Evolutionary conservation across 2,329 filamentous ascomycete genomes (phyloP), one percentile per base, ranked within the genome.

Genomic region (Aspergillus aculeatinus): DNA sequence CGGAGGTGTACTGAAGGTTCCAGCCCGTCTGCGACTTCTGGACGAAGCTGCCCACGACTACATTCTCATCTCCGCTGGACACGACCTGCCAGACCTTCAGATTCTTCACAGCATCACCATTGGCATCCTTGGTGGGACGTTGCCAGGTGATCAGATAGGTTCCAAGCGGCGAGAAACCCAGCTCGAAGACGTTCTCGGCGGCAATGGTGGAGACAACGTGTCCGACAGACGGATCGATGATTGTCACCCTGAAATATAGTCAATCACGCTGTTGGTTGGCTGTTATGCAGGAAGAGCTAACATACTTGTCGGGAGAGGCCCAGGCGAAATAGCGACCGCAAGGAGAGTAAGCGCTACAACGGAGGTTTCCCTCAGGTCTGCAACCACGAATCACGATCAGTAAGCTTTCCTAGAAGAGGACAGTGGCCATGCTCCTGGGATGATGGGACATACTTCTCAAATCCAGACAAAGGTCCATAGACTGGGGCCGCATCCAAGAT

Each of bases 71-170:
- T 44, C 68, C 72, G 61, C 67, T 62, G 51, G 94, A 90, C 58
- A 91, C 80, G 39, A 91, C 92, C 74, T 88, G 87, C 95, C 95
- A 99, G 69, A 99, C 89, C 83, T 97, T 98, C 66, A 99, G 82
- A 76, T 99, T 99, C 85, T 96, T 97, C 68, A 87, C 89, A 50
- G 95, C 92, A 77, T 97, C 92, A 59, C 95, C 95, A 62, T 90
- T 89, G 72, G 94, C 94, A 72, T 98, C 94, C 81, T 98, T 98
- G 67, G 86, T 84, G 9, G 92, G 90, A 39, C 95, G 88, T 81
- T 99, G 94, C 92, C 93, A 98, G 57, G 95, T 98, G 74, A 96
- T 96, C 74, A 98, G 82, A 78, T 91, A 99, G 60, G 91, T 95
- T 63, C 95, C 95, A 58, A 88, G 83, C 5, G 94, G 95, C 27